Evolutionary conservation across 805 yeast genomes (phyloP).

Genomic region (Naumovozyma castellii): DNA sequence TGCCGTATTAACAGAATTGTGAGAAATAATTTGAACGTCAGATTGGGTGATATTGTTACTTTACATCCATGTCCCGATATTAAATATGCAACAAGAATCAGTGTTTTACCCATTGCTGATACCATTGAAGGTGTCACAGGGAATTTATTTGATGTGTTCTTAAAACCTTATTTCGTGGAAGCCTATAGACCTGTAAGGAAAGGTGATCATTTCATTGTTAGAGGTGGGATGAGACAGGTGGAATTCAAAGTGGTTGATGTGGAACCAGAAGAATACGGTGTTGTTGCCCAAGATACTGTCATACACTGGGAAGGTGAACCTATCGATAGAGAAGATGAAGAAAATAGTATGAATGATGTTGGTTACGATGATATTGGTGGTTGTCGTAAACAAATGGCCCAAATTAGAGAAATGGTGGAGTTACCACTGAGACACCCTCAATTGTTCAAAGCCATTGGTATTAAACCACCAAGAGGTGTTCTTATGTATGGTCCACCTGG

Average conservation of each 20-base stretch:
- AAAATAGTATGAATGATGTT: constrained; percentile 89
- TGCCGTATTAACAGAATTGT: constrained; percentile 92
- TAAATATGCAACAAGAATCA: constrained; percentile 90
- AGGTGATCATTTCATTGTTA: constrained; percentile 90
- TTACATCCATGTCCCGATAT: constrained; percentile 96
- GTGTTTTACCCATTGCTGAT: constrained; percentile 94
- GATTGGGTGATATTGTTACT: constrained; percentile 86
- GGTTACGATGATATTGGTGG: constrained; percentile 99
- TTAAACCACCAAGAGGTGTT: constrained; percentile 97
- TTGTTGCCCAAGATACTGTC: constrained; percentile 96
- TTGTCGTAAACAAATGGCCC: constrained; percentile 98
- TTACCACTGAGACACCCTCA: constrained; percentile 97
- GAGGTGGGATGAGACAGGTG: constrained; percentile 99
- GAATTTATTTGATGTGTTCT: constrained; percentile 86
- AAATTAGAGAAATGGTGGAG: constrained; percentile 96
- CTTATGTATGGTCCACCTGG: constrained; percentile 99
- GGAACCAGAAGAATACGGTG: constrained; percentile 94
- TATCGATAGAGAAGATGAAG: constrained; percentile 51
- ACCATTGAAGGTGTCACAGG: constrained; percentile 98
- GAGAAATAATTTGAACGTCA: constrained; percentile 86
- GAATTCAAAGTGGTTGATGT: constrained; percentile 98
- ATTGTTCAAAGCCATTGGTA: constrained; percentile 94
- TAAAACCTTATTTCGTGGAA: constrained; percentile 97
- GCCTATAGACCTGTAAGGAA: constrained; percentile 98
- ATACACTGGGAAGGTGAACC: constrained; percentile 99